phyloP scores from a whole-genome alignment of 1,139 yeast genomes.

The Insectozyma bohioensis region DNA sequence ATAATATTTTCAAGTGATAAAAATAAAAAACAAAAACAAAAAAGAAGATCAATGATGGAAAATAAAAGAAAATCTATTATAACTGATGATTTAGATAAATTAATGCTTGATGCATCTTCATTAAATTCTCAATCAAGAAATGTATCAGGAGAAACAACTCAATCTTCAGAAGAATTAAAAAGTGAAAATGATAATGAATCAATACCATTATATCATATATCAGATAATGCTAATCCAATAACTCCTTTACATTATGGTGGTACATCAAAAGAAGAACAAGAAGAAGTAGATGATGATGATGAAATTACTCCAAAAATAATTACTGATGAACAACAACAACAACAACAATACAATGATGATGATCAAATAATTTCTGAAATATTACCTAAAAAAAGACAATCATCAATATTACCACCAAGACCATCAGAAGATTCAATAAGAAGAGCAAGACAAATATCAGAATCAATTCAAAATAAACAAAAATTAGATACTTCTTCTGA shows the following conservation, averaged over 20 bases:
- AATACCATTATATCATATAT: too few relatives aligned
- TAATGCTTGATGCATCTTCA: conserved; percentile 40
- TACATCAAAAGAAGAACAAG: too few relatives aligned
- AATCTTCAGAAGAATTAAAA: not conserved
- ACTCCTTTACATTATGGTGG: too few relatives aligned
- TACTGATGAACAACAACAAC: too few relatives aligned
- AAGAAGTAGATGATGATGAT: conserved; percentile 4
- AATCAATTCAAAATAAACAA: conserved; percentile 9
- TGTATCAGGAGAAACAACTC: too few relatives aligned
- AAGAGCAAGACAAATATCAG: conserved; percentile 34
- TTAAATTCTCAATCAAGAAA: conserved; percentile 11
- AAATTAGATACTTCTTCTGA: conserved; percentile 1
- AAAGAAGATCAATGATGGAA: conserved; percentile 2
- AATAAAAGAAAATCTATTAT: conserved; percentile 20
- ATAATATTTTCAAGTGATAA: not conserved
- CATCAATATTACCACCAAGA: conserved; percentile 32
- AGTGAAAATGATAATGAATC: conserved; percentile 2
- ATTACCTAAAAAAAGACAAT: conserved; percentile 4
- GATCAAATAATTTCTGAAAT: not conserved
- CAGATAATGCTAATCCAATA: too few relatives aligned
- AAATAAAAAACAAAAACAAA: not conserved
- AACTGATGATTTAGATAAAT: conserved; percentile 40
- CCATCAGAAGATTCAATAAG: conserved; percentile 33
- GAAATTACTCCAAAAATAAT: too few relatives aligned
- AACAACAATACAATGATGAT: conserved; percentile 1